Percentiles rank a stretch among this genome's conserved stretches.
Conservation (phyloP, 2,329 filamentous ascomycete genomes). For the Penicillium oxalicum region DNA sequence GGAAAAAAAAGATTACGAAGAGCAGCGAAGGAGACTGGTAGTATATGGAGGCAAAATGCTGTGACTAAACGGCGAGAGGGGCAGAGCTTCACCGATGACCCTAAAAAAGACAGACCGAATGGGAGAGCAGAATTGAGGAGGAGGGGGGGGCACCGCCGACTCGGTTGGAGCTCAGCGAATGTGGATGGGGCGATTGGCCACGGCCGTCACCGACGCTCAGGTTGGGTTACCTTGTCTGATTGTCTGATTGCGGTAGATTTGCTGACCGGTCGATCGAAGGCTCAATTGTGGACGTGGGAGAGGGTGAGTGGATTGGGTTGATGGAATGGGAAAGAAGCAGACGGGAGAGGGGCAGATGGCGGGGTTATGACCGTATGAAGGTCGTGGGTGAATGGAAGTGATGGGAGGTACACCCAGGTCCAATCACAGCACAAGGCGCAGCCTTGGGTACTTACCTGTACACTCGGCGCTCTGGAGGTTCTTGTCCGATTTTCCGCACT, state of each 20-base stretch:
- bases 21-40: slow-evolving; percentile 6
- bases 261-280: slow-evolving; percentile 1
- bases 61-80: slow-evolving; percentile 29
- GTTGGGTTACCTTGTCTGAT: slow-evolving; percentile 5
- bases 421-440: too few relatives aligned
- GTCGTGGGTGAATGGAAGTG: slow-evolving; percentile 1
- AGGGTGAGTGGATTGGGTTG: not conserved
- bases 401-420: too few relatives aligned
- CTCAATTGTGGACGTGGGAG: too few relatives aligned
- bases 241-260: slow-evolving; percentile 1
- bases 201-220: slow-evolving; percentile 13
- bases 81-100: slow-evolving; percentile 36
- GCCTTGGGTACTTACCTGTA: too few relatives aligned
- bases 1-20: slow-evolving; percentile 14
- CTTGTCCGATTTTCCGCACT: too few relatives aligned
- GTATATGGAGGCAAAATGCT: slow-evolving; percentile 17
- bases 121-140: slow-evolving; percentile 6
- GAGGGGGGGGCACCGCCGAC: slow-evolving; percentile 12
- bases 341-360: slow-evolving; percentile 11
- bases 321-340: slow-evolving; percentile 2
- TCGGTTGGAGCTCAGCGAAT: slow-evolving; percentile 16
- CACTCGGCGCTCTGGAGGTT: too few relatives aligned
- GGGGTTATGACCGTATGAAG: slow-evolving; percentile 16
- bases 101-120: slow-evolving; percentile 30
- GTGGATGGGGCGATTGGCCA: slow-evolving; percentile 16